phyloP scores from a whole-genome alignment of 352 stramenopile species.

The Blastocystis sp. region DNA sequence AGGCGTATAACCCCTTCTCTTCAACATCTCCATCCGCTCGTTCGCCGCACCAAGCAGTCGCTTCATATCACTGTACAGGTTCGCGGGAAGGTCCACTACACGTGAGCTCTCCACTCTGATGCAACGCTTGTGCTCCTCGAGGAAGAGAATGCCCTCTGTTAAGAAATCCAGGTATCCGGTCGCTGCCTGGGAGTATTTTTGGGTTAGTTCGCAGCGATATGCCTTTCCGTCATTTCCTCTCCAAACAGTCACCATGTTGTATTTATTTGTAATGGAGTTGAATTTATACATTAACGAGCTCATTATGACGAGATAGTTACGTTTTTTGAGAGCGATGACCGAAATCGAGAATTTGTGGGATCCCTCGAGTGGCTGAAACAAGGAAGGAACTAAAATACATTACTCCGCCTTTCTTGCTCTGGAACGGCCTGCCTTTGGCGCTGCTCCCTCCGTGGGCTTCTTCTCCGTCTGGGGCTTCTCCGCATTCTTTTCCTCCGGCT shows the following conservation, averaged over 20 bases:
- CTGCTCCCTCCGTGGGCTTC: not conserved
- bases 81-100: not conserved
- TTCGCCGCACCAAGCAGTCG: not conserved
- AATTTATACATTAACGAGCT: not conserved
- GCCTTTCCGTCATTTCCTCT: not conserved
- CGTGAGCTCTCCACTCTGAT: not conserved
- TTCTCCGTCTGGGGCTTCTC: constrained; percentile 1
- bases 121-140: constrained; percentile 18
- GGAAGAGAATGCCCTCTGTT: constrained; percentile 20
- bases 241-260: not conserved
- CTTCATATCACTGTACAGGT: not conserved
- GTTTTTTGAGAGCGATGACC: no score
- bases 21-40: not conserved
- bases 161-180: constrained; percentile 37
- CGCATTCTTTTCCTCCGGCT: constrained; percentile 8
- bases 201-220: constrained; percentile 7
- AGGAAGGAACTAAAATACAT: not conserved
- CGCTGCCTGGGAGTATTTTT: not conserved
- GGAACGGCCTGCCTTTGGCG: not conserved
- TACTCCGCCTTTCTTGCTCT: not conserved
- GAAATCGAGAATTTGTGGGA: no score
- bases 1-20: constrained; percentile 24
- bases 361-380: not conserved
- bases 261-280: constrained; percentile 6
- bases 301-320: no score